Base-by-base conservation (phyloP, 2,329 filamentous ascomycete species). In the Alternaria angustiovoidea region DNA sequence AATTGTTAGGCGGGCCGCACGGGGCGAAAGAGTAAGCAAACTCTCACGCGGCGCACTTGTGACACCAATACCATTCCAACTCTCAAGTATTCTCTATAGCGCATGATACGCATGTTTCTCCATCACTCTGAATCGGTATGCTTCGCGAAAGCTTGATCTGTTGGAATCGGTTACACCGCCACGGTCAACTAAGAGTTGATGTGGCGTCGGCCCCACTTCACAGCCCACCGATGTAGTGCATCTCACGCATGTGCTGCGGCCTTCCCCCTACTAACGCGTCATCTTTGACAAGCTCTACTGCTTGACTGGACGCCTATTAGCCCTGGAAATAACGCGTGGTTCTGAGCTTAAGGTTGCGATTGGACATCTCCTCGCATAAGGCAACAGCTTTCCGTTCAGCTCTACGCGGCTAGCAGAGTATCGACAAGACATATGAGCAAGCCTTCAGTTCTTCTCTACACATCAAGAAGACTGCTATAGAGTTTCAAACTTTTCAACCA, bases 381-480 rank as follows among this genome's bases (percentile, higher is more conserved):
- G 65, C 65, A 68, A 24, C 63, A 66, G 54, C 57, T 54, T 30
- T 12, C 22, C 30, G 30, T 39, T 34, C 32, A 57, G 59, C 42
- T 55, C 53, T 55, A 48, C n/a, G 43, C 47, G 41, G 54, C n/a
- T 46, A 39, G 42, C 51, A 34, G 28, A 36, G 30, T 57, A 30
- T n/a, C 26, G n/a, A 36, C 16, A 36, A 28, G 20, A 18, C 36
- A 34, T 26, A 28, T 30, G 48, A 52, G 39, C 57, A 66, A 60
- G 54, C 55, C 56, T 57, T 39, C 3, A 16, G 22, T 43, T 39
- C 36, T 30, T 34, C 18, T 28, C 24, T 24, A 38, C 24, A 46
- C 18, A 12, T 24, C 22, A 41, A 34, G 39, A 26, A 18, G 34
- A 6, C 20, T 39, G 14, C 16, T 26, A 16, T 20, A 3, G 18